Percentiles rank a stretch among this genome's conserved stretches.
phyloP scores from a whole-genome alignment of 1,284 basidiomycete genomes.

The Chiua sp. region DNA sequence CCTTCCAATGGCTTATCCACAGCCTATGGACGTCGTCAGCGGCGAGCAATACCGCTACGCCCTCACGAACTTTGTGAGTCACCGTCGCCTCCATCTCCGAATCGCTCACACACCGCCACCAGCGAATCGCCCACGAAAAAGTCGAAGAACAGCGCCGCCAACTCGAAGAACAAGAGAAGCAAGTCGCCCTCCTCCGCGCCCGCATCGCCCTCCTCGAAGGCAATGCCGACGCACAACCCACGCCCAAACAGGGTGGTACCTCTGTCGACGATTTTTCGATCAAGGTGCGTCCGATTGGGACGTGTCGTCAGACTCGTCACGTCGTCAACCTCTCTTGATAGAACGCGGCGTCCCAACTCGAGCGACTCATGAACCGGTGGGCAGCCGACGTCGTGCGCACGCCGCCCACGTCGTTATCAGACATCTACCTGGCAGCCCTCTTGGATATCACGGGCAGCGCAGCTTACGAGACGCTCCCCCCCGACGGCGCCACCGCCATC shows the following conservation, averaged over 20 bases:
- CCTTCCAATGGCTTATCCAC: conserved; percentile 27
- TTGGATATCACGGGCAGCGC: conserved; percentile 56
- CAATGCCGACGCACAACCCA: conserved; percentile 43
- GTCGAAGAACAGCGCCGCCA: conserved; percentile 80
- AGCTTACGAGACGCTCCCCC: conserved; percentile 40
- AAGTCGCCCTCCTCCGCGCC: conserved; percentile 70
- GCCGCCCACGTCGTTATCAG: conserved; percentile 58
- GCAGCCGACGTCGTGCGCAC: conserved; percentile 71
- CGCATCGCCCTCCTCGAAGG: conserved; percentile 79
- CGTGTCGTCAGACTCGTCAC: neutral
- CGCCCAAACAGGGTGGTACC: conserved; percentile 51
- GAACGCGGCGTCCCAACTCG: conserved; percentile 79
- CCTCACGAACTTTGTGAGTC: conserved; percentile 75
- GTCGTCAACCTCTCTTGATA: neutral
- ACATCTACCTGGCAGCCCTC: conserved; percentile 63
- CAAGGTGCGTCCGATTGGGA: conserved; percentile 50
- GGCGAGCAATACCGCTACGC: conserved; percentile 81
- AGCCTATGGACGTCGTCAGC: conserved; percentile 59
- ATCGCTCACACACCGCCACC: neutral
- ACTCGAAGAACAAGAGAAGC: conserved; percentile 81
- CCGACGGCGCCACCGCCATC: conserved; percentile 57
- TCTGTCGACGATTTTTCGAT: conserved; percentile 86
- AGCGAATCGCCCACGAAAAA: conserved; percentile 83
- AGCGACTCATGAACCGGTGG: conserved; percentile 83
- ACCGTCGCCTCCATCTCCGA: neutral